A percentile compares a stretch with the other conserved stretches of the same genome.
Evolutionary conservation across 192 early-diverging fungal species (phyloP).

Genomic region (Spizellomyces sp.): DNA sequence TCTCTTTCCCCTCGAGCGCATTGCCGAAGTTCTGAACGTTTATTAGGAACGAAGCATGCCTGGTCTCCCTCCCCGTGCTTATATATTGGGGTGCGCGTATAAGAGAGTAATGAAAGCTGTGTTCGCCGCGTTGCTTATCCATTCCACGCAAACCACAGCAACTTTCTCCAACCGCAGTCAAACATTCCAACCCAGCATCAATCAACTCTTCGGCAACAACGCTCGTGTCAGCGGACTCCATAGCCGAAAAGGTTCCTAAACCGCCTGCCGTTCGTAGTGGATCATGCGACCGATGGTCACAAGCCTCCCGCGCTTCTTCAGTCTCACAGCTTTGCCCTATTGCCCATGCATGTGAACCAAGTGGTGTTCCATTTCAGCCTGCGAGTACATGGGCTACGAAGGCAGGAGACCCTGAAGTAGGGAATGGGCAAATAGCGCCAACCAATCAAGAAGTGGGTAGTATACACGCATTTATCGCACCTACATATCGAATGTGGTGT

Average conservation of each 20-base stretch:
- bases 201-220: background rate
- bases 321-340: background rate
- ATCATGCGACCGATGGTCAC: slow-evolving; percentile 1
- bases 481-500: background rate
- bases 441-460: background rate
- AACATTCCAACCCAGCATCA: slow-evolving; percentile 26
- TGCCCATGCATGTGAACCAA: too few relatives aligned
- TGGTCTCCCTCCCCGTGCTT: slow-evolving; percentile 36
- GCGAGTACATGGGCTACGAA: background rate
- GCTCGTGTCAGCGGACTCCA: slow-evolving; percentile 7
- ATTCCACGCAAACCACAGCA: slow-evolving; percentile 6
- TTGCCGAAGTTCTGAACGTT: too few relatives aligned
- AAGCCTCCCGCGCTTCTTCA: background rate
- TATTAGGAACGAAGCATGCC: slow-evolving; percentile 16
- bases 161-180: slow-evolving; percentile 25
- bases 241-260: background rate
- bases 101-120: background rate
- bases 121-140: background rate
- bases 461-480: too few relatives aligned
- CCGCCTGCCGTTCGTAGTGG: background rate
- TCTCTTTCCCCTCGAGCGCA: background rate
- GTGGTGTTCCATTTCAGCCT: too few relatives aligned
- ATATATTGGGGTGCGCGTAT: slow-evolving; percentile 27
- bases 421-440: background rate
- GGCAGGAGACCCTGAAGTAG: background rate